phyloP scores from a whole-genome alignment of 202 grass and related monocot genomes.

The Setaria viridis region DNA sequence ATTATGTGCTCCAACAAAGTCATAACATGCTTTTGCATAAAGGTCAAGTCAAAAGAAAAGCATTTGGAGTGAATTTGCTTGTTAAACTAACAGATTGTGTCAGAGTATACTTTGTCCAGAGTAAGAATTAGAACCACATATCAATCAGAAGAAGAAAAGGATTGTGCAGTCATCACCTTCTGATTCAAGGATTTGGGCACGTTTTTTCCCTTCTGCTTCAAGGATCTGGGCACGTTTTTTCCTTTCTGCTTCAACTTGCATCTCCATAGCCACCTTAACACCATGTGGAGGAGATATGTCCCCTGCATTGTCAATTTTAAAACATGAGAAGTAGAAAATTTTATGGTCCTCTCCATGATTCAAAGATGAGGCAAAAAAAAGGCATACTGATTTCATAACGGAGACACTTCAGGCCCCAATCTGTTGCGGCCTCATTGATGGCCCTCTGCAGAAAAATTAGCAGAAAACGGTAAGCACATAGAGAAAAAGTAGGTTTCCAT shows the following conservation, averaged over 20 bases:
- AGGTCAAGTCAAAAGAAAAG: constrained; percentile 28
- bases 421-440: constrained; percentile 85
- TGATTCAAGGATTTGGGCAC: constrained; percentile 55
- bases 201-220: constrained; percentile 81
- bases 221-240: constrained; percentile 83
- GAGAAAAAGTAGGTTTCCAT: too few relatives aligned
- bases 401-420: constrained; percentile 92
- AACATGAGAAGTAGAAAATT: constrained; percentile 16
- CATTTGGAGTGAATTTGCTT: too few relatives aligned
- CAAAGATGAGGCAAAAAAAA: constrained; percentile 4
- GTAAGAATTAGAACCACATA: not conserved
- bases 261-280: constrained; percentile 88
- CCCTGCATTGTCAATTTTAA: constrained; percentile 49
- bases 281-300: constrained; percentile 87
- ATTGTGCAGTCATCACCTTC: constrained; percentile 59
- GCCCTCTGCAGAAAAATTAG: constrained; percentile 64
- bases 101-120: not conserved
- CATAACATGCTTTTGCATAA: not conserved
- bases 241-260: constrained; percentile 97
- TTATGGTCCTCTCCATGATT: not conserved
- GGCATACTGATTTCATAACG: constrained; percentile 90
- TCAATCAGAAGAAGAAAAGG: not conserved
- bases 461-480: constrained; percentile 10
- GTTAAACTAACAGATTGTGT: constrained; percentile 1
- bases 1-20: not conserved